Percentiles rank a stretch among this genome's conserved stretches.
phyloP scores from a whole-genome alignment of 2,329 filamentous ascomycete genomes.

The Talaromyces pinophilus region DNA sequence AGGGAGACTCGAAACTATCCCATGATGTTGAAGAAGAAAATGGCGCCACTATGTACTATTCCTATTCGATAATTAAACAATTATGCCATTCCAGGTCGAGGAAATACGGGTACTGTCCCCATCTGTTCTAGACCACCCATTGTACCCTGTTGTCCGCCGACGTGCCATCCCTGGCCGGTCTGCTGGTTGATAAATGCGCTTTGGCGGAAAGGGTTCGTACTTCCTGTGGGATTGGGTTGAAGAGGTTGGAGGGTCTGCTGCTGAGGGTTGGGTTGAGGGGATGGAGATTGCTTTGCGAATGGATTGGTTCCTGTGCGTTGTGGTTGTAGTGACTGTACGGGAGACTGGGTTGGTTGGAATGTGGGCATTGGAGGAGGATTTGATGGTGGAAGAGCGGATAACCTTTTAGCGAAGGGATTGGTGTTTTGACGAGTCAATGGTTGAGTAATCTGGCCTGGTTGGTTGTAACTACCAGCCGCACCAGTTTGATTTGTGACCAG shows the following conservation, averaged over 20 bases:
- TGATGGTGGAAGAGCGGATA: conserved; percentile 37
- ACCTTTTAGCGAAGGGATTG: conserved; percentile 79
- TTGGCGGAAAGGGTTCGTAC: conserved; percentile 93
- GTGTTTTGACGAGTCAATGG: conserved; percentile 66
- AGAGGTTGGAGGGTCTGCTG: conserved; percentile 48
- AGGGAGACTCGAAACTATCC: neutral
- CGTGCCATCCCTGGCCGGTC: conserved; percentile 87
- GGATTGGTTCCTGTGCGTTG: conserved; percentile 72
- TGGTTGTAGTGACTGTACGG: conserved; percentile 51
- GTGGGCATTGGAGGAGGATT: conserved; percentile 25
- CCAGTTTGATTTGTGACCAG: conserved; percentile 58
- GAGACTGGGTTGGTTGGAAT: conserved; percentile 40
- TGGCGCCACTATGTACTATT: conserved; percentile 9
- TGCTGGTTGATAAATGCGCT: conserved; percentile 85
- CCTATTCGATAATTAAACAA: neutral
- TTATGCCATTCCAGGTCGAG: conserved; percentile 61
- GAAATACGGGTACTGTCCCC: conserved; percentile 80
- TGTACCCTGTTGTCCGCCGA: conserved; percentile 69
- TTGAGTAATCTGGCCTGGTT: conserved; percentile 47
- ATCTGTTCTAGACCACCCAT: conserved; percentile 75
- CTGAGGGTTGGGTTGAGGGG: conserved; percentile 38
- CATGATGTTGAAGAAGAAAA: neutral
- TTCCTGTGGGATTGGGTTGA: conserved; percentile 76
- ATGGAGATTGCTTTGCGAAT: conserved; percentile 60
- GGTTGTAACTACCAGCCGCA: conserved; percentile 33